These are phyloP conservation scores for Irpex lacteus DNA, from an alignment of 1,284 basidiomycete species.

Conservation along the genomic window DNA sequence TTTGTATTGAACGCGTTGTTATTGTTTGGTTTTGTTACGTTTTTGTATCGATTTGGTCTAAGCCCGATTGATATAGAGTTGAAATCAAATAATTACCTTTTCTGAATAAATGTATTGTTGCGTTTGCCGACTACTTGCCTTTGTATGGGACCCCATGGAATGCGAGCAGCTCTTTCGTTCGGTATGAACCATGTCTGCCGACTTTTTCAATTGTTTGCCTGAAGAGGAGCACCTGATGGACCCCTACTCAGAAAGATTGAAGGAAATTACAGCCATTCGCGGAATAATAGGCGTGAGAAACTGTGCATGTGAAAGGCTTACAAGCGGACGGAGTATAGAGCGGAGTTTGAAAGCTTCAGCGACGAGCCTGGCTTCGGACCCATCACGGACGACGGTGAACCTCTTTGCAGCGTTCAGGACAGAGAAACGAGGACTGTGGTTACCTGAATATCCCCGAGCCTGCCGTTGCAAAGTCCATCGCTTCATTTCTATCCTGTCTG, in stretches of 20 bases:
- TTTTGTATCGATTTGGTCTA: conserved; percentile 3
- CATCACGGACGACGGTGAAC: conserved; percentile 15
- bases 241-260: not conserved
- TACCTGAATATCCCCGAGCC: conserved; percentile 9
- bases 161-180: not conserved
- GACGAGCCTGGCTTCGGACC: conserved; percentile 14
- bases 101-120: not conserved
- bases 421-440: conserved; percentile 11
- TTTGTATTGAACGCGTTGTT: conserved; percentile 13
- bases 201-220: not conserved
- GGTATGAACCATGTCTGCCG: not conserved
- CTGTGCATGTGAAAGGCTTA: conserved; percentile 12
- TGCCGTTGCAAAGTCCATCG: conserved; percentile 6
- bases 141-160: not conserved
- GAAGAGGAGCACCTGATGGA: not conserved
- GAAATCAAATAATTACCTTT: conserved; percentile 3
- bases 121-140: not conserved
- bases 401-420: conserved; percentile 13
- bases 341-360: conserved; percentile 18
- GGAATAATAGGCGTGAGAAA: conserved; percentile 9
- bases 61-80: conserved; percentile 2
- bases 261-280: not conserved
- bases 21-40: conserved; percentile 18
- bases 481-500: conserved; percentile 35
- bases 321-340: conserved; percentile 6